phyloP scores from a whole-genome alignment of 2,329 filamentous ascomycete species.

The Penicillium janthinellum region DNA sequence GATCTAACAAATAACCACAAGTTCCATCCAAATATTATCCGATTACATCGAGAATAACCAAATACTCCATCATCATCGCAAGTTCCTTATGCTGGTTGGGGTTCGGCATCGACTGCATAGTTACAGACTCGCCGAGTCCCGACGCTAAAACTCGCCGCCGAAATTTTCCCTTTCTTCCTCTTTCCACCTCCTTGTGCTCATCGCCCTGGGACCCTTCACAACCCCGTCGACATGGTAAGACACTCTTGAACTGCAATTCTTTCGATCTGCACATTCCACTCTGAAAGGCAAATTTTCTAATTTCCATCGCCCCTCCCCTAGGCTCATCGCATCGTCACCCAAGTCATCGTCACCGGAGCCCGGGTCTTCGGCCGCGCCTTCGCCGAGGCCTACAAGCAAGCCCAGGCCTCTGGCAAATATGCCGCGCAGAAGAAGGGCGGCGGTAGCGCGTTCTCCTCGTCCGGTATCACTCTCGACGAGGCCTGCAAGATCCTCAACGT shows the following conservation, averaged over 20 bases:
- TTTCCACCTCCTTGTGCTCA: conserved; percentile 24
- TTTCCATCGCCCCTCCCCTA: conserved; percentile 40
- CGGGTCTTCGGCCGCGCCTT: conserved; percentile 93
- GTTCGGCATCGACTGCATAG: conserved; percentile 10
- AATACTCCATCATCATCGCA: not conserved
- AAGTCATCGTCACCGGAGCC: conserved; percentile 86
- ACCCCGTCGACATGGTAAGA: conserved; percentile 29
- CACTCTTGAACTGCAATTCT: not conserved
- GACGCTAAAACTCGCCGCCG: conserved; percentile 30
- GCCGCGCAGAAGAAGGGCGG: conserved; percentile 69
- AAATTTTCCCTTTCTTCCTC: conserved; percentile 32
- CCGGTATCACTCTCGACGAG: conserved; percentile 89
- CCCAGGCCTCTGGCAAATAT: conserved; percentile 81
- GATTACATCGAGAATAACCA: not conserved
- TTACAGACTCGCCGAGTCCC: conserved; percentile 21
- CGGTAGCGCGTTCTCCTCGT: conserved; percentile 56
- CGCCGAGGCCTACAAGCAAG: conserved; percentile 92
- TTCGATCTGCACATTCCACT: not conserved
- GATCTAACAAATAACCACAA: too few species aligned
- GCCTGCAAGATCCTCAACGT: conserved; percentile 97
- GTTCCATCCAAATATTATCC: too few species aligned
- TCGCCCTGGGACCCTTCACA: conserved; percentile 16
- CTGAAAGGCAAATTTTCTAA: conserved; percentile 9
- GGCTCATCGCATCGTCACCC: conserved; percentile 93
- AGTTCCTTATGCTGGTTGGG: not conserved